Percentiles rank a stretch among this genome's conserved stretches.
Conservation (phyloP, 495 filamentous ascomycete genomes). For the Trichoderma asperelloides region DNA sequence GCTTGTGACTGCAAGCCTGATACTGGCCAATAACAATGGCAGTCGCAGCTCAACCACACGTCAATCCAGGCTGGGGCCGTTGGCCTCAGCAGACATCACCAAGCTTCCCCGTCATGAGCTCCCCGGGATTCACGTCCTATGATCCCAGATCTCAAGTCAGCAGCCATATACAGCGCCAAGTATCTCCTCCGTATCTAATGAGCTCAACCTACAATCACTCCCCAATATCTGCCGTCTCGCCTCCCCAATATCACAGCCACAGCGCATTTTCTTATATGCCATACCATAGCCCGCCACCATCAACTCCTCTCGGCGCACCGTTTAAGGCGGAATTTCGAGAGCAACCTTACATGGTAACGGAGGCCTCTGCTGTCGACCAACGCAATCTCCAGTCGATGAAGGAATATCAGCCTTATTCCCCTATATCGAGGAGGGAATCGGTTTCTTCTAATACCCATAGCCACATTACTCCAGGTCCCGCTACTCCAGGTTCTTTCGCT, state of each 20-base stretch:
- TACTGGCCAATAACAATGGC: conserved; percentile 24
- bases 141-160: conserved; percentile 21
- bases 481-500: background rate
- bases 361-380: background rate
- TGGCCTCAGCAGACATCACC: conserved; percentile 29
- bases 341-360: conserved; percentile 13
- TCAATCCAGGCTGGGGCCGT: conserved; percentile 28
- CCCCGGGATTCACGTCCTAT: conserved; percentile 25
- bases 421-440: conserved; percentile 14
- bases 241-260: conserved; percentile 26
- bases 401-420: background rate
- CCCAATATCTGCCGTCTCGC: conserved; percentile 25
- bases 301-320: conserved; percentile 19
- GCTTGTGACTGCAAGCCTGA: background rate
- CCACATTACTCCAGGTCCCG: conserved; percentile 5
- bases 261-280: conserved; percentile 26
- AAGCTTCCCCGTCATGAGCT: conserved; percentile 31
- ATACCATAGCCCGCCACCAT: conserved; percentile 22
- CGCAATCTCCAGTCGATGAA: background rate
- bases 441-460: background rate
- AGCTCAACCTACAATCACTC: conserved; percentile 25
- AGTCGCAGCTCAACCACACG: conserved; percentile 26
- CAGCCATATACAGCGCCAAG: conserved; percentile 21
- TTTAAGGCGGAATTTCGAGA: conserved; percentile 32
- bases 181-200: conserved; percentile 26